Conservation (phyloP, 192 early-diverging fungal genomes). For the Coemansia interrupta region DNA sequence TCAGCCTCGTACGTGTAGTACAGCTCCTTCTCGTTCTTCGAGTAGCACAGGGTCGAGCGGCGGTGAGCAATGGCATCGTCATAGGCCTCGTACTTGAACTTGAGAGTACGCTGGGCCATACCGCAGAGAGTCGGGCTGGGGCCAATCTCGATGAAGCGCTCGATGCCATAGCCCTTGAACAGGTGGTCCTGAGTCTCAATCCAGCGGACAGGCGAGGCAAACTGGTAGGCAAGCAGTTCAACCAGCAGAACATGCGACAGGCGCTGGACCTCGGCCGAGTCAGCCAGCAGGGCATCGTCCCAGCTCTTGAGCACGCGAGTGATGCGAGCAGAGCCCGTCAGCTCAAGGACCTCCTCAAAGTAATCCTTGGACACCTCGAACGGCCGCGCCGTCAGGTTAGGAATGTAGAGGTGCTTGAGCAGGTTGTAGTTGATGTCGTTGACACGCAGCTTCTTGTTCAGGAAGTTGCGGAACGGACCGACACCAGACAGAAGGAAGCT, state of each 20-base stretch:
- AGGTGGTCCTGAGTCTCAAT: slow-evolving; percentile 95
- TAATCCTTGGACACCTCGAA: slow-evolving; percentile 76
- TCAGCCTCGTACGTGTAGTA: slow-evolving; percentile 86
- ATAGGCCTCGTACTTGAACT: slow-evolving; percentile 95
- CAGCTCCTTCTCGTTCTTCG: slow-evolving; percentile 89
- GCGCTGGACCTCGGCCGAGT: slow-evolving; percentile 79
- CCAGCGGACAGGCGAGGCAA: slow-evolving; percentile 93
- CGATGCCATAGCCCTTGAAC: slow-evolving; percentile 80
- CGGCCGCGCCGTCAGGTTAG: slow-evolving; percentile 86
- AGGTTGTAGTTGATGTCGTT: slow-evolving; percentile 77
- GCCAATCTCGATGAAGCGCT: slow-evolving; percentile 88
- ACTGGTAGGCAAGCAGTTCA: slow-evolving; percentile 91
- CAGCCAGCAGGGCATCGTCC: slow-evolving; percentile 62
- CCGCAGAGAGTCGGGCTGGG: slow-evolving; percentile 86
- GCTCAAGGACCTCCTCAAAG: slow-evolving; percentile 66
- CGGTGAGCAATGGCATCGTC: slow-evolving; percentile 89
- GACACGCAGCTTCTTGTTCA: slow-evolving; percentile 80
- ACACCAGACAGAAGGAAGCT: slow-evolving; percentile 89
- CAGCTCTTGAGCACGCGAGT: slow-evolving; percentile 75
- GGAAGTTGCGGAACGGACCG: slow-evolving; percentile 85
- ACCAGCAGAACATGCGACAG: slow-evolving; percentile 83
- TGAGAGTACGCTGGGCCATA: slow-evolving; percentile 90
- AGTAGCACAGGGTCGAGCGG: slow-evolving; percentile 82
- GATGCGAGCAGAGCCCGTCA: slow-evolving; percentile 74
- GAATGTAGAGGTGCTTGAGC: slow-evolving; percentile 83